These are phyloP conservation scores for Crithidia bombi DNA, from an alignment of 208 protist species.

Conservation along the genomic window DNA sequence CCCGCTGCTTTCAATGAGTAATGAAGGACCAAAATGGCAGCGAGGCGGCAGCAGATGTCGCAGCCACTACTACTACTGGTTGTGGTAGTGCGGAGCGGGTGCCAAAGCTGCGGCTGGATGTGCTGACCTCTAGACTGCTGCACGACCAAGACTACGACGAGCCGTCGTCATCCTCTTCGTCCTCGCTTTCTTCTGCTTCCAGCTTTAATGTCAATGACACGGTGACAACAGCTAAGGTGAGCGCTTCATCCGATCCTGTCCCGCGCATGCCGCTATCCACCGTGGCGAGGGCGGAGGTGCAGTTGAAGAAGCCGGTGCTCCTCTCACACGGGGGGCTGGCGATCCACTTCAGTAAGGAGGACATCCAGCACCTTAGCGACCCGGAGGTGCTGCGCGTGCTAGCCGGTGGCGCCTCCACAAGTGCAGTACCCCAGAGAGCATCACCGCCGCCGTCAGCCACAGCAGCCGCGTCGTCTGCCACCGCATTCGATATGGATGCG, in stretches of 20 bases:
- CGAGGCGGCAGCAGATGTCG: not conserved
- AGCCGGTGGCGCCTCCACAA: not conserved
- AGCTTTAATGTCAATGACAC: not conserved
- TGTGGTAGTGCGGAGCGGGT: conserved; percentile 23
- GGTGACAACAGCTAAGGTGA: not conserved
- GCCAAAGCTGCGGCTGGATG: conserved; percentile 39
- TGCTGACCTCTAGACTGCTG: conserved; percentile 48
- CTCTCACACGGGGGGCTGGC: conserved; percentile 53
- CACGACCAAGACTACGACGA: conserved; percentile 25
- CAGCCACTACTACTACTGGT: not conserved
- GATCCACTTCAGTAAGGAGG: conserved; percentile 56
- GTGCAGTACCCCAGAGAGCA: not conserved
- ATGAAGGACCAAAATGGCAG: no score
- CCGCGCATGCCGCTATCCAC: conserved; percentile 43
- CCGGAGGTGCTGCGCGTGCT: conserved; percentile 53
- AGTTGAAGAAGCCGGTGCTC: conserved; percentile 49
- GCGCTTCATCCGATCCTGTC: not conserved
- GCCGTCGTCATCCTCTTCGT: conserved; percentile 11
- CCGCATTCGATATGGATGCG: conserved; percentile 57
- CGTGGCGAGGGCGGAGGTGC: conserved; percentile 56
- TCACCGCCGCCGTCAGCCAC: not conserved
- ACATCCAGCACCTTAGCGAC: conserved; percentile 65
- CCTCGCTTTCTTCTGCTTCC: conserved; percentile 9
- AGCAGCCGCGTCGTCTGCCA: not conserved
- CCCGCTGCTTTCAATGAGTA: no score